Evolutionary conservation across 352 stramenopile species (phyloP).

Genomic region (Phytopythium vexans): DNA sequence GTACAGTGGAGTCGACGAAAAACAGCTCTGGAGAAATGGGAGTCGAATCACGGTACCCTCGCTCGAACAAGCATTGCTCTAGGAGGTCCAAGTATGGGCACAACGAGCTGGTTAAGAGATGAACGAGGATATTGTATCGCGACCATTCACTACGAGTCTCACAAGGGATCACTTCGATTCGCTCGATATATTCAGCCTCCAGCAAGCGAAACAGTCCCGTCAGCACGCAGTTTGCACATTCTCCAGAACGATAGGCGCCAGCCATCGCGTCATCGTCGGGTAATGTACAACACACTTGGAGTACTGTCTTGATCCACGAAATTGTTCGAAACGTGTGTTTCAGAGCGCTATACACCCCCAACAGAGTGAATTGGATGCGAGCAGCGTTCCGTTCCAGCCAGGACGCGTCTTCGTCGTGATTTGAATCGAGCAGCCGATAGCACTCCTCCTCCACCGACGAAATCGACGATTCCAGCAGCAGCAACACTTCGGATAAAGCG

Average conservation of each 20-base stretch:
- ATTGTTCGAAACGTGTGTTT: slow-evolving; percentile 40
- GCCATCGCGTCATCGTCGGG: background rate
- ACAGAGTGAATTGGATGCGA: slow-evolving; percentile 31
- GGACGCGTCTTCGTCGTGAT: background rate
- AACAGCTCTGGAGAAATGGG: slow-evolving; percentile 49
- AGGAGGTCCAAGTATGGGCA: slow-evolving; percentile 50
- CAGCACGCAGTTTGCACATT: slow-evolving; percentile 30
- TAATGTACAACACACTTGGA: no score
- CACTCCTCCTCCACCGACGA: slow-evolving; percentile 17
- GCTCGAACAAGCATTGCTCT: slow-evolving; percentile 48
- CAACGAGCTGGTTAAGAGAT: slow-evolving; percentile 42
- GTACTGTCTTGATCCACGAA: slow-evolving; percentile 34
- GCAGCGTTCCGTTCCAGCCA: slow-evolving; percentile 5
- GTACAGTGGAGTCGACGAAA: slow-evolving; percentile 17
- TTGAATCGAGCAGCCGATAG: slow-evolving; percentile 1
- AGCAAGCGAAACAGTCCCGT: slow-evolving; percentile 40
- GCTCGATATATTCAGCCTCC: slow-evolving; percentile 35
- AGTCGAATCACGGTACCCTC: slow-evolving; percentile 34
- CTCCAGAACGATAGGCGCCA: background rate
- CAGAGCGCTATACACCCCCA: slow-evolving; percentile 36
- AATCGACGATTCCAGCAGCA: slow-evolving; percentile 20
- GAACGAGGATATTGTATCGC: slow-evolving; percentile 39
- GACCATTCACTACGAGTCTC: slow-evolving; percentile 11
- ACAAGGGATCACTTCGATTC: slow-evolving; percentile 7
- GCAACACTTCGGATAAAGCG: slow-evolving; percentile 31